Base-by-base conservation (phyloP, 2,329 filamentous ascomycete species). In the Paraphaeosphaeria minitans region DNA sequence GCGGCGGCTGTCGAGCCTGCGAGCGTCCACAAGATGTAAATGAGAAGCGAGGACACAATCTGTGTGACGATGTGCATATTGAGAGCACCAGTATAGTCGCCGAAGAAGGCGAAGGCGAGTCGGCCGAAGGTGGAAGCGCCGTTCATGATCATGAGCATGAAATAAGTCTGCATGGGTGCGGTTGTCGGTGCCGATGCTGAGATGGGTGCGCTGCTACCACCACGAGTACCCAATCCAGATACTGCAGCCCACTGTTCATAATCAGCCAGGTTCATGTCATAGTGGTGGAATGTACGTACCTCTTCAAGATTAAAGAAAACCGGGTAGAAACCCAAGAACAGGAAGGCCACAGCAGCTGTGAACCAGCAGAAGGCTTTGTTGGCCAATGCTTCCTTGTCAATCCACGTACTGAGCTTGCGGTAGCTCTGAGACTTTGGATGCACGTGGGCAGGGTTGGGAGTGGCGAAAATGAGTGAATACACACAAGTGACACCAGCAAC, bases 281-380 rank as follows among this genome's bases (percentile, higher is more conserved):
- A 31, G 46, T 19, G 12, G 37, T 14, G 10, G 21, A 13, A 19
- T 24, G 21, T 50, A 66, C 71, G 59, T 67, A 77, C 77, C 68
- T 83, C 81, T 66, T 83, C 81, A 31, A 84, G 76, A 59, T 82
- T 83, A 75, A 83, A 83, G 71, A 83, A 83, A 21, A 84, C 71
- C 3, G 80, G 78, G 60, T 83, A 83, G 66, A 83, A 83, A 22
- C 82, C 82, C 50, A 83, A 76, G 73, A 83, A 83, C 48, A 83
- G 71, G 60, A 81, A 79, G 1, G 76, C 73, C n/a, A 83, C 77
- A 5, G 76, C 72, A 1, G 76, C 78, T 22, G 76, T 77, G 60
- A 82, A 79, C 73, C 77, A 82, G 55, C 67, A 70, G 62, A 78
- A 83, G 2, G 80, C 68, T 22, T 68, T 70, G 67, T 80, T 78